These are phyloP conservation scores for Clarkia xantiana DNA, from an alignment of 345 rosid genomes.

Conservation along the genomic window DNA sequence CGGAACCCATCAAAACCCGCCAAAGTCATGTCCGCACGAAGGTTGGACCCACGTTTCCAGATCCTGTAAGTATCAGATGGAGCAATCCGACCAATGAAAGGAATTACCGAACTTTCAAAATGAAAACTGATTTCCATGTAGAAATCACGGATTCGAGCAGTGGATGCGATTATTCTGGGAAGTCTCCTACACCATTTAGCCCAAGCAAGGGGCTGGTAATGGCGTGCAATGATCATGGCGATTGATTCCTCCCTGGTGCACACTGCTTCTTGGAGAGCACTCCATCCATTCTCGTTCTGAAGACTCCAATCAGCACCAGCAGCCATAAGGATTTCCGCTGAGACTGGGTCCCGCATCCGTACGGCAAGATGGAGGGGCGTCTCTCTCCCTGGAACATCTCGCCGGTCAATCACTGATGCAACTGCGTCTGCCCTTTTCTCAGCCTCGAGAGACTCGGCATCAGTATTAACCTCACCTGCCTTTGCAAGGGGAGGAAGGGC, in stretches of 20 bases:
- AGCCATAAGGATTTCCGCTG: constrained; percentile 81
- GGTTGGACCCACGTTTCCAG: constrained; percentile 96
- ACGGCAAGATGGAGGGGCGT: constrained; percentile 95
- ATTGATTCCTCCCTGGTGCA: constrained; percentile 90
- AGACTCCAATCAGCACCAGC: constrained; percentile 99
- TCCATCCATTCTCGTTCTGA: constrained; percentile 99
- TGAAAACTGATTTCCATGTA: constrained; percentile 98
- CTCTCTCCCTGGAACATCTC: constrained; percentile 91
- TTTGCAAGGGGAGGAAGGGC: constrained; percentile 58
- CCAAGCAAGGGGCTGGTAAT: constrained; percentile 98
- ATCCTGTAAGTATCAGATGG: constrained; percentile 98
- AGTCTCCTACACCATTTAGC: constrained; percentile 98
- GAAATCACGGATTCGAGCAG: constrained; percentile 75
- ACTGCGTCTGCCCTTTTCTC: constrained; percentile 72
- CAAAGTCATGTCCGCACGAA: constrained; percentile 97
- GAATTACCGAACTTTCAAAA: constrained; percentile 96
- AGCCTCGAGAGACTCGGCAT: constrained; percentile 60
- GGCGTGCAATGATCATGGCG: constrained; percentile 79
- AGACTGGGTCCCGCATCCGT: constrained; percentile 51
- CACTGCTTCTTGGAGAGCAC: constrained; percentile 95
- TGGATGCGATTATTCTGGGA: constrained; percentile 77
- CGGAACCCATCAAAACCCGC: constrained; percentile 97
- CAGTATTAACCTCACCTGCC: constrained; percentile 75
- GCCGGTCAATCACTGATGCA: constrained; percentile 54
- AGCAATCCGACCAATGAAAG: constrained; percentile 94